Conservation (phyloP, 495 filamentous ascomycete genomes). For the Glonium stellatum region DNA sequence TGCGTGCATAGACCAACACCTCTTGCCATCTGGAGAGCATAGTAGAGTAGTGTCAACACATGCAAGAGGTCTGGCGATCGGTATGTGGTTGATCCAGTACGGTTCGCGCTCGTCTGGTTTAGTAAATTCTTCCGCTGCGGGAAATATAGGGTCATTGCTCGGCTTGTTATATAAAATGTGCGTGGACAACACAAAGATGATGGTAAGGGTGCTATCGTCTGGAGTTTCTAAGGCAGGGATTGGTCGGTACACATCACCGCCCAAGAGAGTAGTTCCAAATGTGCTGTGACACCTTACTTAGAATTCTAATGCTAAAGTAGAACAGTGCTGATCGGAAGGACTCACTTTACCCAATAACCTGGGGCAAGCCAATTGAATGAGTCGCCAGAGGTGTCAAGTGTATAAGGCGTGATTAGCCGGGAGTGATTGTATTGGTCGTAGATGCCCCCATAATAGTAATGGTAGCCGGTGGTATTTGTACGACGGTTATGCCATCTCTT, state of each 20-base stretch:
- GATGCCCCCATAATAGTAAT: neutral
- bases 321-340: constrained; percentile 10
- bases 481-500: neutral
- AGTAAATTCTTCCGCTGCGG: constrained; percentile 7
- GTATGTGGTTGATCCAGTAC: constrained; percentile 17
- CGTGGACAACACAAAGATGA: constrained; percentile 23
- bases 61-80: constrained; percentile 18
- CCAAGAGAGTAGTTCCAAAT: neutral
- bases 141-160: constrained; percentile 28
- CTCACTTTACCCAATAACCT: constrained; percentile 25
- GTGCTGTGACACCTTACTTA: neutral
- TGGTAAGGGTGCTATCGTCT: constrained; percentile 19
- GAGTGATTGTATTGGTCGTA: neutral
- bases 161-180: constrained; percentile 23
- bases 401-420: constrained; percentile 5
- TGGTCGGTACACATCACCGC: constrained; percentile 10
- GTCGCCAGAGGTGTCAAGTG: constrained; percentile 18
- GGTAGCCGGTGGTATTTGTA: neutral
- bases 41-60: constrained; percentile 24
- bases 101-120: constrained; percentile 3
- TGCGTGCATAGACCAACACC: constrained; percentile 23
- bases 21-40: constrained; percentile 20
- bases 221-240: constrained; percentile 16
- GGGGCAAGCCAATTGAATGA: constrained; percentile 24
- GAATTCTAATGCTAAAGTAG: neutral